Percentiles rank a stretch among this genome's conserved stretches.
Evolutionary conservation across 371 early-diverging fungal species (phyloP).

Genomic region (Thermomucor indicae-seudaticae): DNA sequence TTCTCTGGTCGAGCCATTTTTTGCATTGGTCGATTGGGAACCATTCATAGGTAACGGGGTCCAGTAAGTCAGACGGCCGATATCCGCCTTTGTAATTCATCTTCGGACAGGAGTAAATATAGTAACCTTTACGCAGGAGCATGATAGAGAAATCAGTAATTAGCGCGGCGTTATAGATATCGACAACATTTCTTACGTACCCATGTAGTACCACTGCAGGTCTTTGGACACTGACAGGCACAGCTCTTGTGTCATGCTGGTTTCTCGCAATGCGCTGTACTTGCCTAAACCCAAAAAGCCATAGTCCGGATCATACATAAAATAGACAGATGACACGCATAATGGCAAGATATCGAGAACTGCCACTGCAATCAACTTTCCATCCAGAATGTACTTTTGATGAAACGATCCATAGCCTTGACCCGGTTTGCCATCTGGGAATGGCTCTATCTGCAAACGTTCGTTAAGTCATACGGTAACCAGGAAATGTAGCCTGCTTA

Average conservation of each 20-base stretch:
- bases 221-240: conserved; percentile 11
- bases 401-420: conserved; percentile 79
- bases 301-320: conserved; percentile 88
- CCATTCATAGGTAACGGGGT: conserved; percentile 51
- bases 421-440: not conserved
- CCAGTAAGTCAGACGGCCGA: conserved; percentile 78
- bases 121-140: conserved; percentile 62
- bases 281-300: conserved; percentile 73
- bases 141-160: too few species aligned
- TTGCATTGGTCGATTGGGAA: conserved; percentile 23
- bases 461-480: not conserved
- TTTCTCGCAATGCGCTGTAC: conserved; percentile 82
- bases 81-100: conserved; percentile 93
- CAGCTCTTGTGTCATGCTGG: conserved; percentile 48
- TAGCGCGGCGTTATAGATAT: too few species aligned
- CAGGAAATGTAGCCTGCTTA: conserved; percentile 13
- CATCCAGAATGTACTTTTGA: conserved; percentile 80
- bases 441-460: not conserved
- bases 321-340: conserved; percentile 91
- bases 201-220: conserved; percentile 85
- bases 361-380: conserved; percentile 76
- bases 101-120: conserved; percentile 85
- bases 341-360: conserved; percentile 88
- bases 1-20: conserved; percentile 19
- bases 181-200: conserved; percentile 24